Evolutionary conservation across 148 eudicot species (phyloP).

Genomic region (Oxyria digyna): DNA sequence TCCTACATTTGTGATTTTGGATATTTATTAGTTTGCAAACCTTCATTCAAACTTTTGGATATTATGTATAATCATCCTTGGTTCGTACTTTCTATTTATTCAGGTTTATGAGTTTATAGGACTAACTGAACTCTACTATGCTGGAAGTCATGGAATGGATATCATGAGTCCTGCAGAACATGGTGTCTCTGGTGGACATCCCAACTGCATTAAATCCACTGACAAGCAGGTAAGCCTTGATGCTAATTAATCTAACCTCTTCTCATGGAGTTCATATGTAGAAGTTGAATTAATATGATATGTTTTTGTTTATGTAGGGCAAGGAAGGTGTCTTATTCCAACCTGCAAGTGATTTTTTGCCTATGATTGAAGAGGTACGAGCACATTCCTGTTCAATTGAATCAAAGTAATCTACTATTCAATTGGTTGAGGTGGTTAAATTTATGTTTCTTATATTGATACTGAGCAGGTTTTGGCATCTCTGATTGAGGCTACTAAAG

Average conservation of each 20-base stretch:
- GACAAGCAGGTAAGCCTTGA: slow-evolving; percentile 53
- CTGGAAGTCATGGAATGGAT: slow-evolving; percentile 99
- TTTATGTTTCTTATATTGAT: background rate
- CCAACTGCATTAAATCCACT: slow-evolving; percentile 51
- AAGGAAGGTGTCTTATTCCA: slow-evolving; percentile 81
- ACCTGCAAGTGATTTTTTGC: slow-evolving; percentile 84
- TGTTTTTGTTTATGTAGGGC: slow-evolving; percentile 35
- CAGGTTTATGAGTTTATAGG: slow-evolving; percentile 91
- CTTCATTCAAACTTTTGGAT: background rate
- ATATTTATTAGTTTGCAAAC: background rate
- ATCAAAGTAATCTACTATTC: background rate
- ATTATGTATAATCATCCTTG: background rate
- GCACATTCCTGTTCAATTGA: background rate
- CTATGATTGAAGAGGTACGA: slow-evolving; percentile 83
- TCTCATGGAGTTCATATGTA: background rate
- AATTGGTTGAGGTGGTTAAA: background rate
- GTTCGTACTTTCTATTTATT: slow-evolving; percentile 5
- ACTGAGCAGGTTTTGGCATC: slow-evolving; percentile 53
- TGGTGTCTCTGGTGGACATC: slow-evolving; percentile 33
- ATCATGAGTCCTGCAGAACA: slow-evolving; percentile 64
- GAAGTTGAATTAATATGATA: background rate
- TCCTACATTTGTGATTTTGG: background rate
- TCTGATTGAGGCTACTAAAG: slow-evolving; percentile 55
- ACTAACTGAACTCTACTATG: slow-evolving; percentile 80
- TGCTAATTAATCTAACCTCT: background rate